Percentiles rank a stretch among this genome's conserved stretches.
Evolutionary conservation across 495 filamentous ascomycete species (phyloP).

Genomic region (Extremus antarcticus): DNA sequence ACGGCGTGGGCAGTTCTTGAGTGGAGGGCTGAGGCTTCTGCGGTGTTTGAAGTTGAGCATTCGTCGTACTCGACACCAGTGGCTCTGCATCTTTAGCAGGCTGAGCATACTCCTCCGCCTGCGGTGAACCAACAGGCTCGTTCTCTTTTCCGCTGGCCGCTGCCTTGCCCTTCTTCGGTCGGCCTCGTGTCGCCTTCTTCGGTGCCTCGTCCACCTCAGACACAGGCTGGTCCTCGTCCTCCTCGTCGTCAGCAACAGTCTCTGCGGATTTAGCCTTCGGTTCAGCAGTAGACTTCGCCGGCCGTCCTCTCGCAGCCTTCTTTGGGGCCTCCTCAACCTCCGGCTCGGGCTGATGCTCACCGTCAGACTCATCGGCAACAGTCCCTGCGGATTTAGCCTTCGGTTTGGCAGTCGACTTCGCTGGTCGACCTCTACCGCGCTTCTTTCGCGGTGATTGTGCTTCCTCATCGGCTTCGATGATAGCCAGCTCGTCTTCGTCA

Average conservation of each 20-base stretch:
- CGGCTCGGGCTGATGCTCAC: not conserved
- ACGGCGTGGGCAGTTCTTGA: constrained; percentile 9
- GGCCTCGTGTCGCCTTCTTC: not conserved
- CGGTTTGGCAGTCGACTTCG: constrained; percentile 1
- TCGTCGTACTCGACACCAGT: no score
- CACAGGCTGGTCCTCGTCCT: not conserved
- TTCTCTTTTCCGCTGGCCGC: not conserved
- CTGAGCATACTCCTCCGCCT: not conserved
- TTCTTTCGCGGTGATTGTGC: not conserved
- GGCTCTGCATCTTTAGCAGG: no score
- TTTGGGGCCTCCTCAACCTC: constrained; percentile 6
- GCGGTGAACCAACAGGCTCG: not conserved
- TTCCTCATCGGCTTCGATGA: not conserved
- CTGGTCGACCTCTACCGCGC: not conserved
- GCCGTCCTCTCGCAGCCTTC: constrained; percentile 17
- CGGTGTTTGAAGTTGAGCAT: not conserved
- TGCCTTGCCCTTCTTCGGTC: not conserved
- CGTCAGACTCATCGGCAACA: not conserved
- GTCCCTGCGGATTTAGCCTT: not conserved
- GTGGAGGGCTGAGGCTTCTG: not conserved
- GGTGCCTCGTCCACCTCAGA: not conserved
- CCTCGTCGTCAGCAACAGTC: not conserved
- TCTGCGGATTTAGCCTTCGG: not conserved
- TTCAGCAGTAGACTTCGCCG: not conserved
- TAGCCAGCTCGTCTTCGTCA: constrained; percentile 9